Evolutionary conservation across 2,329 filamentous ascomycete species (phyloP).

Genomic region (Zymoseptoria ardabiliae): DNA sequence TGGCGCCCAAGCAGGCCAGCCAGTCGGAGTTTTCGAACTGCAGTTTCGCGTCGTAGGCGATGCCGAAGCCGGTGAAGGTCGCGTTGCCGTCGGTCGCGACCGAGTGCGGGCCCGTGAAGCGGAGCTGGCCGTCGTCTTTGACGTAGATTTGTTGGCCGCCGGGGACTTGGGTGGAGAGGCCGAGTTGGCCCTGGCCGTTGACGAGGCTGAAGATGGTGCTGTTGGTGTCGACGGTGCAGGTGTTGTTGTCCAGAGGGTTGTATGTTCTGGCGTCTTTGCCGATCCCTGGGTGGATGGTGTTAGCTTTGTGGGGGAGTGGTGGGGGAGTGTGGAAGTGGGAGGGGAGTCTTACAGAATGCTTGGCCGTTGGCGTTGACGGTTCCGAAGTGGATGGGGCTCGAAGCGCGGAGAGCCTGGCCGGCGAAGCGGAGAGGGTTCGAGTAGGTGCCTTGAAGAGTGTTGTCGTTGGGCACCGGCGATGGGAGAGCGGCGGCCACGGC

Average conservation of each 20-base stretch:
- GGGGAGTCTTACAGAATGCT: conserved; percentile 13
- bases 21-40: conserved; percentile 14
- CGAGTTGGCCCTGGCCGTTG: conserved; percentile 12
- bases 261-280: conserved; percentile 24
- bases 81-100: conserved; percentile 18
- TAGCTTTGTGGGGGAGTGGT: background rate
- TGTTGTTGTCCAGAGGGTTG: conserved; percentile 20
- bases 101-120: conserved; percentile 26
- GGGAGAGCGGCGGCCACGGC: conserved; percentile 15
- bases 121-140: conserved; percentile 22
- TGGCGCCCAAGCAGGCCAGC: conserved; percentile 10
- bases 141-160: conserved; percentile 28
- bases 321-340: too few species aligned
- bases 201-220: conserved; percentile 22
- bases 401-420: conserved; percentile 17
- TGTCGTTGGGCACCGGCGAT: conserved; percentile 4
- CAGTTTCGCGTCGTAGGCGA: conserved; percentile 6
- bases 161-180: conserved; percentile 21
- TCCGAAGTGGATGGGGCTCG: conserved; percentile 20
- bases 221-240: conserved; percentile 9
- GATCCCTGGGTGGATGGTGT: conserved; percentile 6
- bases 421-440: conserved; percentile 10
- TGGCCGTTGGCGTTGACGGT: conserved; percentile 20
- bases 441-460: conserved; percentile 2
- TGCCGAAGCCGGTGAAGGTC: conserved; percentile 17